These are phyloP conservation scores for Clitopilus passeckerianus DNA, from an alignment of 768 basidiomycete species.

Conservation along the genomic window DNA sequence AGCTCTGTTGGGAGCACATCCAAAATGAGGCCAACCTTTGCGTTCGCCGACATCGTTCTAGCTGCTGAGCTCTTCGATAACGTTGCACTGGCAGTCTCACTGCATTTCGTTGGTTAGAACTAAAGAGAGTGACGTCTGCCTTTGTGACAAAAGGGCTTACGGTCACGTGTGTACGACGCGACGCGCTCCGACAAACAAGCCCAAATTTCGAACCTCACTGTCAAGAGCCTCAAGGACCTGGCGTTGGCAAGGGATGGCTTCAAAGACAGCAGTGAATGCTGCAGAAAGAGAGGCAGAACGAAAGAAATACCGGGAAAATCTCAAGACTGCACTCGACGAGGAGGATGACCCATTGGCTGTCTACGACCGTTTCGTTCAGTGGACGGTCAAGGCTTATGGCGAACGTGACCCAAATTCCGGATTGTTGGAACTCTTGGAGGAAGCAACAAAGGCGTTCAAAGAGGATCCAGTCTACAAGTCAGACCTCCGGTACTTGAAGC, in stretches of 20 bases:
- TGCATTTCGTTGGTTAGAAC: neutral
- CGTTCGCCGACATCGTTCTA: neutral
- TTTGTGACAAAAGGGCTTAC: neutral
- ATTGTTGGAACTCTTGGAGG: constrained; percentile 76
- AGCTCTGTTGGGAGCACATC: neutral
- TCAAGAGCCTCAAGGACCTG: neutral
- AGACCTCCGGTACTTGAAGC: constrained; percentile 85
- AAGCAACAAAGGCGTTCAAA: constrained; percentile 77
- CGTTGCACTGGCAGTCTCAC: neutral
- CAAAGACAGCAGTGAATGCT: constrained; percentile 13
- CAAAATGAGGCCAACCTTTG: neutral
- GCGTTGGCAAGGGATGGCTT: constrained; percentile 4
- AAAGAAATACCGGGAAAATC: constrained; percentile 27
- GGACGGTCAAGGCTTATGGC: constrained; percentile 79
- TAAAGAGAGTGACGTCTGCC: neutral
- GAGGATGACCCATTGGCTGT: constrained; percentile 86
- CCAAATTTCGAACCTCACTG: neutral
- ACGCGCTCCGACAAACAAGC: neutral
- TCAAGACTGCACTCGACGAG: constrained; percentile 55
- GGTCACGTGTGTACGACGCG: neutral
- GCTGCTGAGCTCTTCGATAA: neutral
- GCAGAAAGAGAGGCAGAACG: constrained; percentile 30
- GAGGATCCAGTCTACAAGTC: constrained; percentile 80
- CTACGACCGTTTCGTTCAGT: constrained; percentile 85
- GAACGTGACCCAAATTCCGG: constrained; percentile 67